Evolutionary conservation across 176 grass and related monocot genomes (phyloP), one percentile per base, ranked within the genome.

Genomic region (Hyparrhenia diplandra): DNA sequence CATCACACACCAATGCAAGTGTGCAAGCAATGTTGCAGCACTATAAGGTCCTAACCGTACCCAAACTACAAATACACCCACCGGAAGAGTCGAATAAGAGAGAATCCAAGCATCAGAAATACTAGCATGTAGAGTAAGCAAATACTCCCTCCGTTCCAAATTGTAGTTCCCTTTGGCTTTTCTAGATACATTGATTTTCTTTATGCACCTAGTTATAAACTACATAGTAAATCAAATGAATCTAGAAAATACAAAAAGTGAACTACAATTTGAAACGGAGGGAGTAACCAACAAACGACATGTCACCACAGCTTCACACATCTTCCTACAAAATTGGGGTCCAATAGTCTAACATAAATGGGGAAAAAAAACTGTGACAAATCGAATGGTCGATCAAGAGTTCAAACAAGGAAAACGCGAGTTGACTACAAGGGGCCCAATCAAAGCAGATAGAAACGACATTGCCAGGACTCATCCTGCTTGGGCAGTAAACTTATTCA

Each of bases 371-470:
- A 30, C 20, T n/a, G 11, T 47, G 61, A 39, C 58, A 31, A 43
- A 45, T 43, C 73, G 59, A 78, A 67, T 16, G 34, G 23, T 46
- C 29, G 9, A 24, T 30, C 17, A 28, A 16, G 1, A 2, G 21
- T 4, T 70, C 12, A 43, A 70, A 5, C 68, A 45, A 47, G 11
- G 16, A 52, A 78, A 59, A 43, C 27, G 54, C 17, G 24, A 60
- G 42, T 14, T 45, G 41, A 13, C 40, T 13, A 24, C 68, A 45
- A 45, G 3, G n/a, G 17, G 29, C 27, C 72, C 6, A 42, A 83
- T 65, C 43, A 60, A 83, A 72, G 66, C 47, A 73, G 67, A 47
- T 10, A 83, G 6, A 75, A 79, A 4, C 67, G 3, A 47, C 86
- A 88, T 83, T 88, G 37, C 36, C 13, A n/a, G 13, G 24, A 18